Conservation (phyloP, 768 basidiomycete species). For the Xerocomellus amylosporus region DNA sequence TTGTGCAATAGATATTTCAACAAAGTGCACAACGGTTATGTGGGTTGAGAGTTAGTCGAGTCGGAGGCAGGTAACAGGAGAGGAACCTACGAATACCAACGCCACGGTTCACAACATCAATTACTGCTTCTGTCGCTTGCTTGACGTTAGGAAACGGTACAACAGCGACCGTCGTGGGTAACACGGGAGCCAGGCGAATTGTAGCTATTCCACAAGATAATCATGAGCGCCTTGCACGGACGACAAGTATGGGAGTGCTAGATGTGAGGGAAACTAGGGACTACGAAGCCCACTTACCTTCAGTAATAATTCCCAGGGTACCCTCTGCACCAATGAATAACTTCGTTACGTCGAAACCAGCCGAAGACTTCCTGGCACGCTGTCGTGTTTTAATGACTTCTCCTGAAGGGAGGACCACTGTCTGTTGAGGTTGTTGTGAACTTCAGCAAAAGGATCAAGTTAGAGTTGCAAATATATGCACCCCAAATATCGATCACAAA, state of each 20-base stretch:
- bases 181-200: slow-evolving; percentile 71
- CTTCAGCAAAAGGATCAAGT: slow-evolving; percentile 1
- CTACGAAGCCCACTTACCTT: slow-evolving; percentile 44
- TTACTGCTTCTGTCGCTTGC: slow-evolving; percentile 70
- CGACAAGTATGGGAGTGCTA: neutral
- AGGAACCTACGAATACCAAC: slow-evolving; percentile 66
- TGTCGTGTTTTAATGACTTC: slow-evolving; percentile 87
- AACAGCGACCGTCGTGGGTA: slow-evolving; percentile 81
- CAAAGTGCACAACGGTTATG: neutral
- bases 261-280: neutral
- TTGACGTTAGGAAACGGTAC: slow-evolving; percentile 78
- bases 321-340: slow-evolving; percentile 83
- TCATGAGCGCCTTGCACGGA: neutral
- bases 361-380: slow-evolving; percentile 77
- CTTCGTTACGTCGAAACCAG: slow-evolving; percentile 84
- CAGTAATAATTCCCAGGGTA: slow-evolving; percentile 86
- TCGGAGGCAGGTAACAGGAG: neutral
- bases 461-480: neutral
- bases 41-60: neutral
- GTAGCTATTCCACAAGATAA: slow-evolving; percentile 49
- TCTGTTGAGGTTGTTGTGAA: slow-evolving; percentile 40
- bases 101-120: slow-evolving; percentile 67
- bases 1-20: neutral
- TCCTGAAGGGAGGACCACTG: slow-evolving; percentile 84
- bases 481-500: neutral